These are phyloP conservation scores for Grigorovia humatica DNA, from an alignment of 805 yeast genomes.

Conservation along the genomic window DNA sequence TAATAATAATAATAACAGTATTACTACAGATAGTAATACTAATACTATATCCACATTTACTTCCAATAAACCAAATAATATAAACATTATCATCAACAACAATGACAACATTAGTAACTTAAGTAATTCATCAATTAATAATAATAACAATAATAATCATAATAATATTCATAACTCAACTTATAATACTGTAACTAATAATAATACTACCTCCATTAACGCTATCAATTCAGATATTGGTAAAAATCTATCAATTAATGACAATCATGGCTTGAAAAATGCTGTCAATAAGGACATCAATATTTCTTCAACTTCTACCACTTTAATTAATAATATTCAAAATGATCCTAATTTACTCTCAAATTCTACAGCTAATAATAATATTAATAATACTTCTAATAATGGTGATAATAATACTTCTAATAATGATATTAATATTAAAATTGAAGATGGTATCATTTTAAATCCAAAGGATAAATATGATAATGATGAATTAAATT, in stretches of 20 bases:
- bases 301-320: too few relatives aligned
- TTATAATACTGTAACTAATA: background rate
- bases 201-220: background rate
- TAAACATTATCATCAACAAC: background rate
- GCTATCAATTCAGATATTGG: background rate
- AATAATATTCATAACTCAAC: background rate
- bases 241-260: background rate
- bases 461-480: conserved; percentile 10
- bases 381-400: background rate
- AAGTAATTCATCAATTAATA: conserved; percentile 4
- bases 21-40: background rate
- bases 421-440: background rate
- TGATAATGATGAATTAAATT: conserved; percentile 28
- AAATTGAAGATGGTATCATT: background rate
- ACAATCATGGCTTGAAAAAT: background rate
- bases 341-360: background rate
- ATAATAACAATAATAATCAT: background rate
- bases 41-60: background rate
- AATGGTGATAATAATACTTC: background rate
- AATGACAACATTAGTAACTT: conserved; percentile 1
- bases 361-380: background rate
- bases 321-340: too few relatives aligned
- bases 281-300: too few relatives aligned
- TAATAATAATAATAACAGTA: background rate
- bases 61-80: background rate